A percentile compares a stretch with the other conserved stretches of the same genome.
These are phyloP conservation scores for Aureobasidium sp. DNA, from an alignment of 2,329 filamentous ascomycete species.

Conservation along the genomic window DNA sequence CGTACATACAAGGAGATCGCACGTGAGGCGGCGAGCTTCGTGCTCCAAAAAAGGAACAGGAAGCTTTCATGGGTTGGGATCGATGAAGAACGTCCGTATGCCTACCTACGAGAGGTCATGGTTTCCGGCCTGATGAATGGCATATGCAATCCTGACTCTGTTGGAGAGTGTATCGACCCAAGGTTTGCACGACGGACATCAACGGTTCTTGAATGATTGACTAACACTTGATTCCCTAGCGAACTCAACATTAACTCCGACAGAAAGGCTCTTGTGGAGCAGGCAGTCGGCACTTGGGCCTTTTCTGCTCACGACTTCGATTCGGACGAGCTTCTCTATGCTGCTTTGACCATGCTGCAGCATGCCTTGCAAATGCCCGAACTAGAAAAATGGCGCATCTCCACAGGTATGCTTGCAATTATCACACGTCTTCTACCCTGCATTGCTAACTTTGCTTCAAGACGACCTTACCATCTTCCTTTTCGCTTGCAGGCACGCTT, in stretches of 20 bases:
- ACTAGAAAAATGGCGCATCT: constrained; percentile 71
- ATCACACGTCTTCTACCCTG: constrained; percentile 15
- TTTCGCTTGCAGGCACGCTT: constrained; percentile 82
- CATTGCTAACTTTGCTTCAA: constrained; percentile 32
- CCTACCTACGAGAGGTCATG: constrained; percentile 88
- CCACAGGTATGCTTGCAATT: constrained; percentile 53
- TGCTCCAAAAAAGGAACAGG: constrained; percentile 65
- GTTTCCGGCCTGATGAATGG: constrained; percentile 84
- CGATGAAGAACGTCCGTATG: constrained; percentile 76
- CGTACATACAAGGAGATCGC: constrained; percentile 69
- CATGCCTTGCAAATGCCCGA: constrained; percentile 79
- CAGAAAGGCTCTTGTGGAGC: constrained; percentile 58
- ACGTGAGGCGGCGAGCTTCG: constrained; percentile 63
- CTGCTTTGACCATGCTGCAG: constrained; percentile 79
- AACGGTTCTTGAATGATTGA: too few relatives aligned
- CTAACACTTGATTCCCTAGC: constrained; percentile 27
- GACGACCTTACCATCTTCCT: constrained; percentile 80
- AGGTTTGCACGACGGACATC: constrained; percentile 41
- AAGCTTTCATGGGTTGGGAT: constrained; percentile 91
- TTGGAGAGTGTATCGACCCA: constrained; percentile 54
- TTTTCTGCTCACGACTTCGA: constrained; percentile 86
- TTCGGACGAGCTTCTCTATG: constrained; percentile 85
- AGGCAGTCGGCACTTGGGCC: constrained; percentile 69
- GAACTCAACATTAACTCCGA: constrained; percentile 62
- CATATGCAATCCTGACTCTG: constrained; percentile 67